A percentile compares a stretch with the other conserved stretches of the same genome.
phyloP scores from a whole-genome alignment of 148 eudicot genomes.

The Gaultheria prostrata region DNA sequence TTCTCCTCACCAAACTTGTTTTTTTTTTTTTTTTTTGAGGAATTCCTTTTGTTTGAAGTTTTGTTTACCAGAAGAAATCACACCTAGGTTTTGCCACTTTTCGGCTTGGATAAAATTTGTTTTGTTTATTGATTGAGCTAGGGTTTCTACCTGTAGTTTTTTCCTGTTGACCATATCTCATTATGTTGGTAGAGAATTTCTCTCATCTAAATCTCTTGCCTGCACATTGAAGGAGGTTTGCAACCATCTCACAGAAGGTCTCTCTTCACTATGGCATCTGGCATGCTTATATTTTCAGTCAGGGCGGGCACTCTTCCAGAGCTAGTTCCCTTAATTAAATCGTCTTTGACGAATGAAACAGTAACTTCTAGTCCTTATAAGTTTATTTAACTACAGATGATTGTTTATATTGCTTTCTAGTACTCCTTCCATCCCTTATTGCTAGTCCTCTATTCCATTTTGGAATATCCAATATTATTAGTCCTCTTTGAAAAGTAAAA shows the following conservation, averaged over 20 bases:
- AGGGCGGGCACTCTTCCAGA: conserved; percentile 77
- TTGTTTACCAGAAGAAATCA: not conserved
- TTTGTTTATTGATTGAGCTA: not conserved
- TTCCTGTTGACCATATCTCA: not conserved
- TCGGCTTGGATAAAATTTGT: too few relatives aligned
- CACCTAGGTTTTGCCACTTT: not conserved
- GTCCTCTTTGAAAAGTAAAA: not conserved
- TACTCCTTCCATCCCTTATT: not conserved
- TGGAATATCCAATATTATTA: not conserved
- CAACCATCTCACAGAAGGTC: conserved; percentile 78
- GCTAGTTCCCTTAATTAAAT: conserved; percentile 61
- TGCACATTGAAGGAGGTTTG: conserved; percentile 52
- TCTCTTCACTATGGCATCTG: conserved; percentile 72
- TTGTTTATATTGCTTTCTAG: not conserved
- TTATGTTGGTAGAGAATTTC: not conserved
- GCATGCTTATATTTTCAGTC: conserved; percentile 77
- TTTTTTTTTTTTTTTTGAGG: not conserved
- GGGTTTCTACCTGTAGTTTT: not conserved
- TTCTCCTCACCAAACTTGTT: not conserved
- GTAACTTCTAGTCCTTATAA: conserved; percentile 34
- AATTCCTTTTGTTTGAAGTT: not conserved
- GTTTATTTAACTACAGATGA: conserved; percentile 5
- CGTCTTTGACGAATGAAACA: conserved; percentile 59
- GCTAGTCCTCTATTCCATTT: too few relatives aligned
- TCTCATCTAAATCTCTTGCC: conserved; percentile 22